Evolutionary conservation across 306 rosid genomes (phyloP).

Genomic region (Aeschynomene evenia): DNA sequence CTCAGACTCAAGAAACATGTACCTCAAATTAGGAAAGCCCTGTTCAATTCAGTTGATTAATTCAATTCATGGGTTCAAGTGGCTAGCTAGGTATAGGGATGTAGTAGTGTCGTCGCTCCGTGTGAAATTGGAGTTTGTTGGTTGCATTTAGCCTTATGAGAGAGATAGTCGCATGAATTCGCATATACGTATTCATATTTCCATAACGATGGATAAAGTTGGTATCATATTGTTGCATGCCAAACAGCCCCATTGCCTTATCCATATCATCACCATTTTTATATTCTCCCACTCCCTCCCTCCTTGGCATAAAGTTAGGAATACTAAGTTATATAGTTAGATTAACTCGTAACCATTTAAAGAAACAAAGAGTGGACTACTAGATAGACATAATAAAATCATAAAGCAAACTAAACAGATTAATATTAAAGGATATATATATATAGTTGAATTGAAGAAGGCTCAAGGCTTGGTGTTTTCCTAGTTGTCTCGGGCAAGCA

Average conservation of each 20-base stretch:
- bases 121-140: constrained; percentile 22
- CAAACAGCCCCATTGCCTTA: constrained; percentile 23
- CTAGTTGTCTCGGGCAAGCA: neutral
- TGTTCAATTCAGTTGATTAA: neutral
- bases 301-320: constrained; percentile 20
- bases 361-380: constrained; percentile 3
- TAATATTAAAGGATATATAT: too few relatives aligned
- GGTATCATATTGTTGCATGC: constrained; percentile 23
- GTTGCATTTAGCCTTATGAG: neutral
- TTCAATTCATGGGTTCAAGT: neutral
- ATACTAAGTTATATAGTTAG: neutral
- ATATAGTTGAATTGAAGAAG: too few relatives aligned
- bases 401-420: neutral
- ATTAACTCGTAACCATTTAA: neutral
- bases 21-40: too few relatives aligned
- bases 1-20: too few relatives aligned
- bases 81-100: neutral
- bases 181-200: neutral
- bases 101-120: neutral
- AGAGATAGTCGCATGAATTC: neutral
- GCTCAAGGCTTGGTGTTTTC: neutral
- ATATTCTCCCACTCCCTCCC: constrained; percentile 30
- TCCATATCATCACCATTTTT: constrained; percentile 34
- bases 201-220: neutral
- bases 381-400: neutral